phyloP scores from a whole-genome alignment of 306 rosid species.

The Malus domestica region ASM211411v1 NC_041798.1:25490501-25491000 shows the following conservation, averaged over 20 bases:
- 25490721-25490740: not conserved
- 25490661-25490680: conserved; percentile 47
- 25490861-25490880: conserved; percentile 77
- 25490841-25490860: conserved; percentile 52
- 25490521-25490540: conserved; percentile 46
- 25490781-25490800: conserved; percentile 97
- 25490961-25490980: conserved; percentile 48
- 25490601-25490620: conserved; percentile 71
- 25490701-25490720: not conserved
- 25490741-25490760: not conserved
- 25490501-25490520: conserved; percentile 55
- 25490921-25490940: conserved; percentile 56
- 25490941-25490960: conserved; percentile 73
- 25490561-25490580: conserved; percentile 59
- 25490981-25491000: conserved; percentile 47
- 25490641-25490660: conserved; percentile 53
- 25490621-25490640: conserved; percentile 64
- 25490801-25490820: conserved; percentile 80
- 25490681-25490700: not conserved
- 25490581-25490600: conserved; percentile 59
- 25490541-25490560: conserved; percentile 46
- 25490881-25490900: conserved; percentile 87
- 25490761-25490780: conserved; percentile 33
- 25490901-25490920: conserved; percentile 75
- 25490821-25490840: conserved; percentile 66